Evolutionary conservation across 768 basidiomycete species (phyloP).

Genomic region (Tephrocybe sp.): DNA sequence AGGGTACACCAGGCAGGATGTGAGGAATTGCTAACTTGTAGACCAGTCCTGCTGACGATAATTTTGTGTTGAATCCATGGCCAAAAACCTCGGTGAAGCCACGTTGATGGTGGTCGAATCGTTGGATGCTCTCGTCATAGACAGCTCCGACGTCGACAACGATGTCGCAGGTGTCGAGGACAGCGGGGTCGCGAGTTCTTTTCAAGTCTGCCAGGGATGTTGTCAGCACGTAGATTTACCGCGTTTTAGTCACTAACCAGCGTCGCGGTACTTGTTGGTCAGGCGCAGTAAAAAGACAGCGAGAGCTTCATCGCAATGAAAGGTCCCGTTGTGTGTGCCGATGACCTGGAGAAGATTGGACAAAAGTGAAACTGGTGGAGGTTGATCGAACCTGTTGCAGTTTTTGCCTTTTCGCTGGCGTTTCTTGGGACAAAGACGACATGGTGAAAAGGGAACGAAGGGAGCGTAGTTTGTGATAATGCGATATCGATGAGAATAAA

Average conservation of each 20-base stretch:
- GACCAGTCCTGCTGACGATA: constrained; percentile 89
- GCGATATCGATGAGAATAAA: constrained; percentile 1
- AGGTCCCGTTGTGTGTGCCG: constrained; percentile 94
- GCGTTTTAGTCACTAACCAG: constrained; percentile 49
- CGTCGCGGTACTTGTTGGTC: constrained; percentile 72
- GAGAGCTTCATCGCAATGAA: constrained; percentile 96
- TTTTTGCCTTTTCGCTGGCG: constrained; percentile 39
- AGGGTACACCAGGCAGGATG: constrained; percentile 20
- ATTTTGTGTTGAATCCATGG: constrained; percentile 82
- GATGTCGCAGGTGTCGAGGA: constrained; percentile 83
- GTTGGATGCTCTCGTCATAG: constrained; percentile 75
- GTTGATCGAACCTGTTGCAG: constrained; percentile 30
- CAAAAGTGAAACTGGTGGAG: background rate
- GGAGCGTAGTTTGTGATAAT: too few species aligned
- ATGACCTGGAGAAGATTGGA: constrained; percentile 56
- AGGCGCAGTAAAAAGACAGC: constrained; percentile 87
- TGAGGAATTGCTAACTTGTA: constrained; percentile 75
- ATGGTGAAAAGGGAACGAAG: constrained; percentile 10
- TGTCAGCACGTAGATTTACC: background rate
- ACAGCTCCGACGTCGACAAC: constrained; percentile 96
- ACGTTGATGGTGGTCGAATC: constrained; percentile 96
- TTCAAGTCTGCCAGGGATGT: constrained; percentile 48
- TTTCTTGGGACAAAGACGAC: constrained; percentile 17
- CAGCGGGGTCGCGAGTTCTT: constrained; percentile 69
- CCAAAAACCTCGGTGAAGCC: constrained; percentile 92